phyloP scores from a whole-genome alignment of 2,329 filamentous ascomycete species.

The Paecilomyces fulvus region DNA sequence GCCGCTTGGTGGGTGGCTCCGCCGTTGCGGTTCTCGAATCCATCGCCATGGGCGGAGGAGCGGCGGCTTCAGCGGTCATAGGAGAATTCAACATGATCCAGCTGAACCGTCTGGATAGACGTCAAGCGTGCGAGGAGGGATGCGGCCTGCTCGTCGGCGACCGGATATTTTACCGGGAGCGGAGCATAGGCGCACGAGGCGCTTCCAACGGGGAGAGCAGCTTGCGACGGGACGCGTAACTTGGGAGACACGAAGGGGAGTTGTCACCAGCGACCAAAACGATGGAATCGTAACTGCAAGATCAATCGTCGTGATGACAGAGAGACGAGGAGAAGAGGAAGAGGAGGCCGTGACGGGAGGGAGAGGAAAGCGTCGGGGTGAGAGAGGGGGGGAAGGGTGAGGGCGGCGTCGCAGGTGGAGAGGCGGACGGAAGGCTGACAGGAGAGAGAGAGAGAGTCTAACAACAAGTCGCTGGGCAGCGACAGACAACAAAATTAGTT shows the following conservation, averaged over 20 bases:
- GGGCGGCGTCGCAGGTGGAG: neutral
- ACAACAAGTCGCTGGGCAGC: neutral
- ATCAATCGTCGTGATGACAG: neutral
- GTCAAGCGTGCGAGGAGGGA: neutral
- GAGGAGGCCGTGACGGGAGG: slow-evolving; percentile 4
- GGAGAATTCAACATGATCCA: neutral
- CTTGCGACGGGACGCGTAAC: slow-evolving; percentile 8
- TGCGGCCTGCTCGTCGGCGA: neutral
- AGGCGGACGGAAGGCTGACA: neutral
- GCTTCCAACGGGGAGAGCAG: neutral
- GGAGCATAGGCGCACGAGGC: slow-evolving; percentile 2
- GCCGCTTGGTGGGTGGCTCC: slow-evolving; percentile 36
- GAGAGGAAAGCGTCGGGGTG: neutral
- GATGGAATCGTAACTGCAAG: neutral
- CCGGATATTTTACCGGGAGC: slow-evolving; percentile 1
- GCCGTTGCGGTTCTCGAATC: slow-evolving; percentile 25
- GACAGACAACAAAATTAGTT: neutral
- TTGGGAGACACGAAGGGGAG: slow-evolving; percentile 6
- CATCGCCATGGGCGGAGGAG: slow-evolving; percentile 16
- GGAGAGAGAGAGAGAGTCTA: neutral
- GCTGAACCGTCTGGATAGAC: neutral
- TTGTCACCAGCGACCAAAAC: neutral
- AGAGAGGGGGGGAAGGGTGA: neutral
- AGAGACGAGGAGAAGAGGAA: slow-evolving; percentile 4
- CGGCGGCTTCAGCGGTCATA: neutral